Percentiles rank a stretch among this genome's conserved stretches.
Conservation (phyloP, 1,284 basidiomycete species). For the Coriolopsis trogii region DNA sequence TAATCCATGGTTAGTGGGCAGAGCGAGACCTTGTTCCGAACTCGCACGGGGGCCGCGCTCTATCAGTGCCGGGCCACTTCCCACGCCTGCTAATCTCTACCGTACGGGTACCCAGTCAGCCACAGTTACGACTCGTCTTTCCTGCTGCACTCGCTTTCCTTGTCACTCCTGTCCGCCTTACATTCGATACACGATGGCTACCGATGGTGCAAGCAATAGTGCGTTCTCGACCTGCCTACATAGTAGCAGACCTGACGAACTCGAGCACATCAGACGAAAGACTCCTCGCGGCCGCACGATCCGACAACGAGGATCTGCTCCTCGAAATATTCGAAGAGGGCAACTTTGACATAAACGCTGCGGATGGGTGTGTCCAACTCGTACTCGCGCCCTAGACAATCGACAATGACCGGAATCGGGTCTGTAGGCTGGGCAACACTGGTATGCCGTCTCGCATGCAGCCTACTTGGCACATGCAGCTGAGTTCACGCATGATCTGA, state of each 20-base stretch:
- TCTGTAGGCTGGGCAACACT: slow-evolving; percentile 70
- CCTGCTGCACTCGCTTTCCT: too few relatives aligned
- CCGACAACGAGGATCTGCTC: slow-evolving; percentile 74
- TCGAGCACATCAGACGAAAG: slow-evolving; percentile 82
- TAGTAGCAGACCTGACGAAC: neutral
- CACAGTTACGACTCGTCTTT: too few relatives aligned
- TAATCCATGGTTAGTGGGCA: too few relatives aligned
- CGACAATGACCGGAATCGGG: neutral
- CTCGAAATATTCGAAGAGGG: slow-evolving; percentile 61
- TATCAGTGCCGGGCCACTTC: too few relatives aligned
- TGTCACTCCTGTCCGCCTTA: too few relatives aligned
- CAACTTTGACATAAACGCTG: slow-evolving; percentile 72
- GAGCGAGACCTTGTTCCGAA: too few relatives aligned
- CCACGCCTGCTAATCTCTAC: too few relatives aligned
- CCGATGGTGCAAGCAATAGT: slow-evolving; percentile 46
- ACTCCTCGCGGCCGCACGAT: slow-evolving; percentile 74
- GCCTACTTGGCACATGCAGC: neutral
- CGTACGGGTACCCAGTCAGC: too few relatives aligned
- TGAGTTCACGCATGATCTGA: neutral
- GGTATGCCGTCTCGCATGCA: slow-evolving; percentile 41
- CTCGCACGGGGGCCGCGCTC: too few relatives aligned
- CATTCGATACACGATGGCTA: slow-evolving; percentile 19
- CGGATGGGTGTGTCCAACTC: slow-evolving; percentile 63
- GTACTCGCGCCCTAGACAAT: neutral
- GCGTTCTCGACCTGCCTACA: slow-evolving; percentile 19